Evolutionary conservation across 148 eudicot species (phyloP), one percentile per base, ranked within the genome.

Genomic region (Silene conica): DNA sequence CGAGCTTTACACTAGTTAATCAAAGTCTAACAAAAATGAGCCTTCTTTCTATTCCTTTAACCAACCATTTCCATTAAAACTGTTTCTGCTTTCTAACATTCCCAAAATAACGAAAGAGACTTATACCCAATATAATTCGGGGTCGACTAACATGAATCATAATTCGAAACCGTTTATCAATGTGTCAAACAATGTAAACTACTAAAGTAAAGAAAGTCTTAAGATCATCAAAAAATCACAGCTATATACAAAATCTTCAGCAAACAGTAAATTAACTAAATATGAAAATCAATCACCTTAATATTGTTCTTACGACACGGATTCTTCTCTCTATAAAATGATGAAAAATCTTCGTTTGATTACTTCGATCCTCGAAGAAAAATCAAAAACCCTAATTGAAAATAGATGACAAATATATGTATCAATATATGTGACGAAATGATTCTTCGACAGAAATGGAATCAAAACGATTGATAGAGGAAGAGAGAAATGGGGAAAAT

Each of bases 341-440:
- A 25, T 11, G 13, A 25, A 69, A 11, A 46, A 50, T 6, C 56
- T 46, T 28, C 10, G 41, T 59, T 10, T 60, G 15, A 75, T 50
- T 60, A 38, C 10, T 21, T 62, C 66, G 71, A 74, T 74, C 78
- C 62, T 19, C 72, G 5, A 66, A 45, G 12, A 67, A 2, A 26
- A 67, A 43, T 55, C 74, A 21, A 69, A 74, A 79, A 79, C 78
- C 82, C 78, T 74, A 74, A 74, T 19, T 67, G 68, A 58, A 73
- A 73, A 67, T 28, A 45, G 67, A 59, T 6, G 2, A 55, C n/a
- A 28, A 7, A 11, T 48, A 13, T 38, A 7, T 38, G 3, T 38
- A 31, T 3, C 34, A 2, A 38, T 38, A 38, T 11, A 50, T 1
- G 5, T 16, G 55, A 14, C 2, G 16, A 54, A 62, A 69, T 43